Conservation (phyloP, 371 early-diverging fungal genomes). For the Basidiobolus meristosporus region DNA sequence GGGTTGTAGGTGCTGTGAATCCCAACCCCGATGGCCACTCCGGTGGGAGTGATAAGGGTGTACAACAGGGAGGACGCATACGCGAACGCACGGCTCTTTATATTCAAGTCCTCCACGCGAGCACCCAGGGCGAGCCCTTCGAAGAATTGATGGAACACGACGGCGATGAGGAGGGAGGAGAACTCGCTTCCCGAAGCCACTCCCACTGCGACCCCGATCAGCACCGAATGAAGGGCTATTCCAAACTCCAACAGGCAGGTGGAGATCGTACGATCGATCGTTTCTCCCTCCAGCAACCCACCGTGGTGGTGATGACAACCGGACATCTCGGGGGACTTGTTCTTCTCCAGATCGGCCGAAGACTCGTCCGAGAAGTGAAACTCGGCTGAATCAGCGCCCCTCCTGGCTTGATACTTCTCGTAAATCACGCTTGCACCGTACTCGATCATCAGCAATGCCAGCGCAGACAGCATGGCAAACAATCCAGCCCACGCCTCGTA, state of each 20-base stretch:
- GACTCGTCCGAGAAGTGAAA: too few species aligned
- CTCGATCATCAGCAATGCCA: slow-evolving; percentile 12
- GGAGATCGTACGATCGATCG: too few species aligned
- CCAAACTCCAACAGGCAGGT: slow-evolving; percentile 60
- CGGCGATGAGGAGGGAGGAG: slow-evolving; percentile 51
- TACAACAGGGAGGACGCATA: background rate
- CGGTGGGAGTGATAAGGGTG: slow-evolving; percentile 16
- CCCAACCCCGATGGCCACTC: slow-evolving; percentile 55
- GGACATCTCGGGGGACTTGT: too few species aligned
- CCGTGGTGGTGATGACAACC: too few species aligned
- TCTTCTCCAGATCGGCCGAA: too few species aligned
- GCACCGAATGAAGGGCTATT: slow-evolving; percentile 68
- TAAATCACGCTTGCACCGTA: slow-evolving; percentile 2
- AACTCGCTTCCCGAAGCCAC: slow-evolving; percentile 39
- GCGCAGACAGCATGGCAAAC: slow-evolving; percentile 29
- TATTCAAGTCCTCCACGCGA: slow-evolving; percentile 33
- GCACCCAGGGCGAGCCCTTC: slow-evolving; percentile 74
- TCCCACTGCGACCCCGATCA: slow-evolving; percentile 69
- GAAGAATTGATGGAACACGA: slow-evolving; percentile 81
- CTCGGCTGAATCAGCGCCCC: too few species aligned
- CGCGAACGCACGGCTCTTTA: slow-evolving; percentile 2
- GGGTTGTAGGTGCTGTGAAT: slow-evolving; percentile 31
- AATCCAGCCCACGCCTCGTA: slow-evolving; percentile 23
- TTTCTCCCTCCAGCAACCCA: too few species aligned
- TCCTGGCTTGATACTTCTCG: too few species aligned